Percentiles rank a stretch among this genome's conserved stretches.
phyloP scores from a whole-genome alignment of 805 yeast species.

The Monosporozyma solicola region DNA sequence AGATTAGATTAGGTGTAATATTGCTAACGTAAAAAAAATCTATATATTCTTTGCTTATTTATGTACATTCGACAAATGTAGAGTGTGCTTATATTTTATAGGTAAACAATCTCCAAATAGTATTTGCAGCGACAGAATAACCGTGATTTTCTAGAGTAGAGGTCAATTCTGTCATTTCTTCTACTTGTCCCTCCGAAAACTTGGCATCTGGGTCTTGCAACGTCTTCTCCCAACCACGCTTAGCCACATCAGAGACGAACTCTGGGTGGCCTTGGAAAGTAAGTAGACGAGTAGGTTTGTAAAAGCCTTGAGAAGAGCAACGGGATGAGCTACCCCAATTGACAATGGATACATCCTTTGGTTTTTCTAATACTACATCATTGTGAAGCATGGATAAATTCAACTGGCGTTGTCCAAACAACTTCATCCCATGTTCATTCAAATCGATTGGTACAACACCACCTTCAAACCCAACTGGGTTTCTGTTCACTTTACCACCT shows the following conservation, averaged over 20 bases:
- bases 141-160: conserved; percentile 32
- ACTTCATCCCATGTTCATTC: conserved; percentile 29
- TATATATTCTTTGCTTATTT: background rate
- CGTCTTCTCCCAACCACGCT: conserved; percentile 6
- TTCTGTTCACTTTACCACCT: conserved; percentile 51
- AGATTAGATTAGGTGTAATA: background rate
- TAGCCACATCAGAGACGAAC: conserved; percentile 36
- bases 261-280: conserved; percentile 92
- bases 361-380: conserved; percentile 43
- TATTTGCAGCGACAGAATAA: conserved; percentile 5
- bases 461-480: conserved; percentile 63
- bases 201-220: background rate
- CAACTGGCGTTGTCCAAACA: conserved; percentile 22
- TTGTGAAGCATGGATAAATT: conserved; percentile 48
- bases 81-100: background rate
- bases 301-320: conserved; percentile 62
- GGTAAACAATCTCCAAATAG: conserved; percentile 9
- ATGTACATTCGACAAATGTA: background rate
- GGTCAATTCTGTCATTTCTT: background rate
- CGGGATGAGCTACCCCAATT: conserved; percentile 45
- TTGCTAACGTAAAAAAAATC: background rate
- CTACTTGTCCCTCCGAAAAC: background rate
- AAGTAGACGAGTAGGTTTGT: conserved; percentile 41
- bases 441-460: conserved; percentile 47
- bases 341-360: conserved; percentile 26